Base-by-base conservation (phyloP, 140 eudicot species). In the Flaveria floridana region DNA sequence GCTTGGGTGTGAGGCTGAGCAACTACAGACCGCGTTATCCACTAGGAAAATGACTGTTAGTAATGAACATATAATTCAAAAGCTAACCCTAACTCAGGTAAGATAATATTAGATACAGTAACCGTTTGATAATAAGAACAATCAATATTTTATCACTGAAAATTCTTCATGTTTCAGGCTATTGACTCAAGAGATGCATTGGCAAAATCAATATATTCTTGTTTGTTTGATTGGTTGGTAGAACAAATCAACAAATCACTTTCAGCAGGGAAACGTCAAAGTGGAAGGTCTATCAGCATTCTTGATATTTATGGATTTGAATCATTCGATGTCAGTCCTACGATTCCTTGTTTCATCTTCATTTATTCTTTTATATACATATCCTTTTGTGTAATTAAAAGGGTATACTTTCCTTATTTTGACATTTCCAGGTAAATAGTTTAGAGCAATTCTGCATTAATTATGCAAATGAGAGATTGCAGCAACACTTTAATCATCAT, bases 391-490 rank as follows among this genome's bases (percentile, higher is more conserved):
- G 11, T 41, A 44, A 21, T n/a, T 19, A 1, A 26, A 53, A 30
- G 2, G 5, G 8, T 44, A 67, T 55, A 73, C 46, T 16, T 30
- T 70, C 39, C 63, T 65, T 65, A 48, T 71, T 69, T 74, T 64
- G 82, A 69, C 50, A 19, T 76, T 66, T 81, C 18, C 86, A 92
- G 98, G 88, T 80, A 67, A 92, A 92, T 69, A 89, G 96, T 84
- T 86, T 92, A 76, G 98, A 92, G 86, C 98, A 92, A 79, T 85
- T 92, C 42, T 92, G 96, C 71, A 92, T 92, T 77, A 92, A 92
- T 80, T 92, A 92, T 78, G 98, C 98, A 62, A 92, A 92, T 77
- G 98, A 92, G 90, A 86, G 96, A 79, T 82, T 92, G 79, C 98
- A 92, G 86, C 98, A 92, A 81, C 98, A 92, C 80, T 87, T 89